Evolutionary conservation across 345 rosid genomes (phyloP).

Genomic region (Turnera subulata): DNA sequence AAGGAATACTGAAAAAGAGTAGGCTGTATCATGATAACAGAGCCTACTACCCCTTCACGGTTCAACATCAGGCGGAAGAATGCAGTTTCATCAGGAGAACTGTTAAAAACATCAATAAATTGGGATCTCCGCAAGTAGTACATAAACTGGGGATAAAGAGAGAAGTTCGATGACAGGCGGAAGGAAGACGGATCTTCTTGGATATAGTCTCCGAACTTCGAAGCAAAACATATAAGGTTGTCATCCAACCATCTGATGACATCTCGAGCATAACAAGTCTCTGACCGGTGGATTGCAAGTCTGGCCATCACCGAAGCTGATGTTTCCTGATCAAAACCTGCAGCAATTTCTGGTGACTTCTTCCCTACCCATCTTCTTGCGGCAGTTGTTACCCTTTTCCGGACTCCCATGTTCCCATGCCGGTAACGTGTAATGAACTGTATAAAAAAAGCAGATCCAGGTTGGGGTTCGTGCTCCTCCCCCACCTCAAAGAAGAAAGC

Average conservation of each 20-base stretch:
- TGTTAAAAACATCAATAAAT: slow-evolving; percentile 88
- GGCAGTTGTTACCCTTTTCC: slow-evolving; percentile 84
- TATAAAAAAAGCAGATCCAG: slow-evolving; percentile 81
- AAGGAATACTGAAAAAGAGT: slow-evolving; percentile 85
- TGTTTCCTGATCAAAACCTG: slow-evolving; percentile 96
- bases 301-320: slow-evolving; percentile 95
- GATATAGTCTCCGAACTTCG: slow-evolving; percentile 85
- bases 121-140: slow-evolving; percentile 91
- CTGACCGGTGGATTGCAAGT: slow-evolving; percentile 76
- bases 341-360: slow-evolving; percentile 62
- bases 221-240: slow-evolving; percentile 62
- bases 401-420: slow-evolving; percentile 56
- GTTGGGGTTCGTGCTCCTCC: slow-evolving; percentile 57
- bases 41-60: slow-evolving; percentile 85
- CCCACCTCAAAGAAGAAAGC: slow-evolving; percentile 77
- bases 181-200: slow-evolving; percentile 93
- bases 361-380: slow-evolving; percentile 93
- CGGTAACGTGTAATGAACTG: slow-evolving; percentile 84
- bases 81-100: slow-evolving; percentile 84
- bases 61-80: slow-evolving; percentile 84
- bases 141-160: slow-evolving; percentile 97
- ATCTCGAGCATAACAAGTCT: slow-evolving; percentile 66
- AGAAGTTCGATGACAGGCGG: slow-evolving; percentile 77
- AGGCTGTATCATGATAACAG: slow-evolving; percentile 94
- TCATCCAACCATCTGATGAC: slow-evolving; percentile 93